These are phyloP conservation scores for Penicillium egyptiacum DNA, from an alignment of 495 filamentous ascomycete species.

Conservation along the genomic window DNA sequence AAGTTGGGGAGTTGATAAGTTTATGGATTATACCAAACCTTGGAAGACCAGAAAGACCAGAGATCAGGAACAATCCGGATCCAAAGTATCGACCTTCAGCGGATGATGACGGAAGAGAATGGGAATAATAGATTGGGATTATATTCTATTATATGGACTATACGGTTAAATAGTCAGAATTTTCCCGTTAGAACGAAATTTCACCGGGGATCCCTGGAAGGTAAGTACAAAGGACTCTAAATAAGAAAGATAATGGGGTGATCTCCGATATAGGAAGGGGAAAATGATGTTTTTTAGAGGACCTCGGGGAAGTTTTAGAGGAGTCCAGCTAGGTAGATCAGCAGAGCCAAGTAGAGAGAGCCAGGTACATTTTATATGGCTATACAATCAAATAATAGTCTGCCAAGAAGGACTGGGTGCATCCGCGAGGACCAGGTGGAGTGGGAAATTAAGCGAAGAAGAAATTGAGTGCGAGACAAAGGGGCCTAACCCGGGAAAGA, in stretches of 20 bases:
- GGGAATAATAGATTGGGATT: not conserved
- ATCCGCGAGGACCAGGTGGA: constrained; percentile 30
- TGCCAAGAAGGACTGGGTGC: constrained; percentile 34
- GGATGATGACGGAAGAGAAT: not conserved
- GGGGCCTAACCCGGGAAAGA: constrained; percentile 3
- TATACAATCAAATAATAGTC: not conserved
- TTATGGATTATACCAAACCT: no score
- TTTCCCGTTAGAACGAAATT: constrained; percentile 16
- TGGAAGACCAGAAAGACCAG: no score
- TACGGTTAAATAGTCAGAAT: constrained; percentile 4
- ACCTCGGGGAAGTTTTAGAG: constrained; percentile 12
- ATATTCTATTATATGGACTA: no score
- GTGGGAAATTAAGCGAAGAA: constrained; percentile 9
- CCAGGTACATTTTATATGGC: constrained; percentile 18
- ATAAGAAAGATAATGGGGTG: not conserved
- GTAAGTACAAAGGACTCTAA: not conserved
- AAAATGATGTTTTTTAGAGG: constrained; percentile 5
- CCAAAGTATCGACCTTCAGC: no score
- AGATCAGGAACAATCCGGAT: no score
- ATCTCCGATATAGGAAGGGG: not conserved
- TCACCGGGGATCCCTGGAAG: constrained; percentile 9
- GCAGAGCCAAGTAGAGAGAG: not conserved
- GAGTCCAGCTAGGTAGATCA: not conserved
- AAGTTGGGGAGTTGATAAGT: no score
- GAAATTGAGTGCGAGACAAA: constrained; percentile 42